Percentiles rank a stretch among this genome's conserved stretches.
Evolutionary conservation across 2,329 filamentous ascomycete species (phyloP).

Genomic region (Triangularia verruculosa): DNA sequence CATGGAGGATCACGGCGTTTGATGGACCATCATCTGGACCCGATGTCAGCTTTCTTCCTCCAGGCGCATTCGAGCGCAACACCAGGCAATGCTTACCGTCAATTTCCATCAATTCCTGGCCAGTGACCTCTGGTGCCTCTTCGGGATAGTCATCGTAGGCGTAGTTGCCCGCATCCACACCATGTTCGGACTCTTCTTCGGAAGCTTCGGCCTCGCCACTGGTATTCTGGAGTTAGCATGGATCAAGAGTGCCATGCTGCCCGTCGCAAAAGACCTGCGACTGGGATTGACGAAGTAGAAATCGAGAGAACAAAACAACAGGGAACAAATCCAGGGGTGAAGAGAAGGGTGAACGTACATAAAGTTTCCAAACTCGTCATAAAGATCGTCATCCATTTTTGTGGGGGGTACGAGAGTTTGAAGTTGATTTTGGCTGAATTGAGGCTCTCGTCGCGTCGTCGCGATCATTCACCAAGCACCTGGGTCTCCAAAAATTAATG

Average conservation of each 20-base stretch:
- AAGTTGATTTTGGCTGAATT: conserved; percentile 5
- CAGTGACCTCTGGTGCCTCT: conserved; percentile 60
- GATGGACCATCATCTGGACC: conserved; percentile 73
- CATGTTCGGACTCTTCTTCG: conserved; percentile 79
- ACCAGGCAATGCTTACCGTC: conserved; percentile 57
- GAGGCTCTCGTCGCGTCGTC: conserved; percentile 23
- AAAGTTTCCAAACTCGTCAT: conserved; percentile 34
- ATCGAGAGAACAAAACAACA: neutral
- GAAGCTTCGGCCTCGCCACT: conserved; percentile 76
- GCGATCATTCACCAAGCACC: conserved; percentile 22
- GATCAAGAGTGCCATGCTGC: neutral
- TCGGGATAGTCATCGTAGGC: conserved; percentile 73
- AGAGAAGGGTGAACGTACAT: conserved; percentile 19
- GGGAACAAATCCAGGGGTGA: neutral
- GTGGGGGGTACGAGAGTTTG: conserved; percentile 8
- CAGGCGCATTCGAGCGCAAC: neutral
- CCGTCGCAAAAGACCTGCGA: neutral
- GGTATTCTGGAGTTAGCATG: conserved; percentile 12
- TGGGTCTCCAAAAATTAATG: conserved; percentile 5
- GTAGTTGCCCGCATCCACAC: conserved; percentile 71
- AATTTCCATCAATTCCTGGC: conserved; percentile 89
- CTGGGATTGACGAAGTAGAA: neutral
- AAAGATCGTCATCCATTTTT: conserved; percentile 32
- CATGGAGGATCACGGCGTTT: conserved; percentile 95
- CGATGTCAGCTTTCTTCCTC: conserved; percentile 10